These are phyloP conservation scores for Olyra latifolia DNA, from an alignment of 176 grass and related monocot genomes.

Conservation along the genomic window DNA sequence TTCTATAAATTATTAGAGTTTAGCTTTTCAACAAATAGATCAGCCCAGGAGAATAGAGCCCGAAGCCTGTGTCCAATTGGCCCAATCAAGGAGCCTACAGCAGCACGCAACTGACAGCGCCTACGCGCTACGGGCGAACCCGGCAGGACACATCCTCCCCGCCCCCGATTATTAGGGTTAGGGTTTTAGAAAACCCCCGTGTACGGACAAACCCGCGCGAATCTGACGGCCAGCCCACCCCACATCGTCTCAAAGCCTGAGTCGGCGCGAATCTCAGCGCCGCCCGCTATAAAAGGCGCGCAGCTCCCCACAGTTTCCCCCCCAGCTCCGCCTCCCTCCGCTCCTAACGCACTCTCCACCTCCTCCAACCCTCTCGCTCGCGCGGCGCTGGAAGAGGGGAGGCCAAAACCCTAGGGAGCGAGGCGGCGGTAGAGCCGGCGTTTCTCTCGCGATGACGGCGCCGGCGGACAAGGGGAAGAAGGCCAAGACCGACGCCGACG, in stretches of 20 bases:
- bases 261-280: constrained; percentile 45
- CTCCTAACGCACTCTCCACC: not conserved
- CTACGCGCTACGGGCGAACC: no score
- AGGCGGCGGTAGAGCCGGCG: constrained; percentile 13
- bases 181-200: constrained; percentile 48
- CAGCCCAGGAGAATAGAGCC: no score
- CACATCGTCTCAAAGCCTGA: not conserved
- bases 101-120: no score
- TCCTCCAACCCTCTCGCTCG: not conserved
- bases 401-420: constrained; percentile 58
- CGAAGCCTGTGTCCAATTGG: no score
- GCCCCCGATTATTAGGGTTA: constrained; percentile 56
- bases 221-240: constrained; percentile 39
- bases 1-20: no score
- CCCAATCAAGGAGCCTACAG: no score
- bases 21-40: no score
- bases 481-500: constrained; percentile 58
- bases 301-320: not conserved
- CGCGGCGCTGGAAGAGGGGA: constrained; percentile 16
- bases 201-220: not conserved
- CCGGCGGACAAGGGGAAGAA: constrained; percentile 83
- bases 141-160: no score
- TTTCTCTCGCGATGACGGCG: constrained; percentile 37
- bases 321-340: constrained; percentile 42
- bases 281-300: constrained; percentile 34